phyloP scores from a whole-genome alignment of 305 asterid genomes.

The Solanum aculeatissimum region DNA sequence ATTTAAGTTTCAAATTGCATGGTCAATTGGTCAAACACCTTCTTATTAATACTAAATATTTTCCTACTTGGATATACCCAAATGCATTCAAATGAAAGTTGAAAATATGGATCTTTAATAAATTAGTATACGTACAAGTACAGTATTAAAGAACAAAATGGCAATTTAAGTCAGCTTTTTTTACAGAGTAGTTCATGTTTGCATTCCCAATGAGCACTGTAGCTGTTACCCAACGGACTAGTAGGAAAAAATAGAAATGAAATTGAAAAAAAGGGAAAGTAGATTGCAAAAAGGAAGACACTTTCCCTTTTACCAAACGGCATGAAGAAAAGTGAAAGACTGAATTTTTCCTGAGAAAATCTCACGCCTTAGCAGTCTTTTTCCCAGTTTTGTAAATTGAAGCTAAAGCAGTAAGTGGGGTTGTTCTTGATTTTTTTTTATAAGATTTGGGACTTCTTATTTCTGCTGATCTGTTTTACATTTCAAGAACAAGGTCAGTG shows the following conservation, averaged over 20 bases:
- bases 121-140: not conserved
- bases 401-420: conserved; percentile 18
- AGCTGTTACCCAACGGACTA: not conserved
- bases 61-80: not conserved
- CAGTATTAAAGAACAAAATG: not conserved
- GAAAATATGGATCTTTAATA: not conserved
- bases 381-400: conserved; percentile 26
- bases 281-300: conserved; percentile 9
- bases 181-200: not conserved
- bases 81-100: not conserved
- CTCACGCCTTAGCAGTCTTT: conserved; percentile 12
- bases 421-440: conserved; percentile 12
- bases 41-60: not conserved
- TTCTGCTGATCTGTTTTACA: not conserved
- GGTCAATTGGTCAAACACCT: not conserved
- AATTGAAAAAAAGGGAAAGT: not conserved
- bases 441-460: not conserved
- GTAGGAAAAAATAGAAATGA: conserved; percentile 2
- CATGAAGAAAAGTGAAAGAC: conserved; percentile 31
- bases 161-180: not conserved
- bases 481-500: conserved; percentile 16
- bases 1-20: not conserved
- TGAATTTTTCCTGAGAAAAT: conserved; percentile 27
- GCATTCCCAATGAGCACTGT: conserved; percentile 2
- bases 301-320: conserved; percentile 50